Percentiles rank a stretch among this genome's conserved stretches.
These are phyloP conservation scores for Xylogone sp. DNA, from an alignment of 2,329 filamentous ascomycete genomes.

Conservation along the genomic window DNA sequence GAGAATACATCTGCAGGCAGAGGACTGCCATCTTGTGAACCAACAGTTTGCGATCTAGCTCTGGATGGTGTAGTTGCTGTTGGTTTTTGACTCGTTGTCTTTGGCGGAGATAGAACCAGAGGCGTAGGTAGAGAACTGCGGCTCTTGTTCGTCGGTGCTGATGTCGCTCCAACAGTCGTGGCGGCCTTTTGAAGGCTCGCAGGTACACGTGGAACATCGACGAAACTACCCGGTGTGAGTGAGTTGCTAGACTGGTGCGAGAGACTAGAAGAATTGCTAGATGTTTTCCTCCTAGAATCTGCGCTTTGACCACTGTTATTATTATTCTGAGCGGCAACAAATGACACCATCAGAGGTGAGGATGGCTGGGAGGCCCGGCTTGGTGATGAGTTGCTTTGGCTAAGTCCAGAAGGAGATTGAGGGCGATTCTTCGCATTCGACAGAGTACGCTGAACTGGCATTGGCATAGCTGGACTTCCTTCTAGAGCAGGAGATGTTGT, in stretches of 20 bases:
- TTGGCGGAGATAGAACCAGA: constrained; percentile 59
- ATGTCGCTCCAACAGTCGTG: constrained; percentile 48
- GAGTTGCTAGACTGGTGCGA: constrained; percentile 72
- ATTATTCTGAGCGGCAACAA: constrained; percentile 77
- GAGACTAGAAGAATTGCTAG: constrained; percentile 79
- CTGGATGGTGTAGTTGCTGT: constrained; percentile 60
- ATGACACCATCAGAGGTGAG: constrained; percentile 92
- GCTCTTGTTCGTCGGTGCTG: constrained; percentile 54
- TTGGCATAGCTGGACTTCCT: constrained; percentile 77
- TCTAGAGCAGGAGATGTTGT: constrained; percentile 70
- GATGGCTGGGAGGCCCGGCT: constrained; percentile 80
- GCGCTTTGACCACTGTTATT: too few species aligned
- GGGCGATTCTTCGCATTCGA: constrained; percentile 85
- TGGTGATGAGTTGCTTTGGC: constrained; percentile 80
- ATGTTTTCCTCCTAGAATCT: constrained; percentile 72
- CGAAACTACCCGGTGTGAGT: constrained; percentile 66
- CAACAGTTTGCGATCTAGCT: constrained; percentile 85
- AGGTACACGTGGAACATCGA: constrained; percentile 66
- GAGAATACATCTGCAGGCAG: constrained; percentile 61
- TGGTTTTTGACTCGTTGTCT: constrained; percentile 58
- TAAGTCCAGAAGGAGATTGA: constrained; percentile 78
- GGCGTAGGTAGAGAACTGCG: constrained; percentile 43
- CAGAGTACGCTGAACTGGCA: constrained; percentile 75
- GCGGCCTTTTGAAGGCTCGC: constrained; percentile 58
- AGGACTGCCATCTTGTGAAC: constrained; percentile 86